Base-by-base conservation (phyloP, 805 yeast genomes). In the Metschnikowia amazonensis region DNA sequence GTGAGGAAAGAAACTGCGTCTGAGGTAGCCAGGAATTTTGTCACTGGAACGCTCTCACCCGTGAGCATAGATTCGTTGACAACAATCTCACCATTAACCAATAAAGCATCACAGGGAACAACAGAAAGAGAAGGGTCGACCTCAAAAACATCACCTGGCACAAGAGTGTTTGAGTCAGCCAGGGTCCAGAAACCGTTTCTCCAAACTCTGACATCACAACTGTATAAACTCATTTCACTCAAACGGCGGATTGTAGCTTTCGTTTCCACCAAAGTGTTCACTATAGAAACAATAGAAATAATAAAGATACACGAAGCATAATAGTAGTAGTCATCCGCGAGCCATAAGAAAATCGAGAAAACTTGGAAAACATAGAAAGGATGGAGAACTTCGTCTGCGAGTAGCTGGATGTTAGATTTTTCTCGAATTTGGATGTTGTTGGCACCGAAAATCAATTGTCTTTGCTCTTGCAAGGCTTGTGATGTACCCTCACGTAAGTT, bases 41-140 rank as follows among this genome's bases (percentile, higher is more conserved):
- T 80, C 2, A 94, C 96, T 0, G 99, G 99, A 1, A 94, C 97
- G 43, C 97, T 89, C 63, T 94, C 99, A 32, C 99, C 99, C 0
- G 99, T 94, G 17, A 94, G 74, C 96, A 94, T 94, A 5, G 97
- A 86, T 62, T 94, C 99, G 63, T 94, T 94, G n/a, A 94, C 86
- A 44, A 94, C 89, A 61, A 96, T 87, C 60, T 90, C 98, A 42
- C 99, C 99, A 28, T 89, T 80, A 16, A 92, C 67, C 41, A 94
- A 70, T 10, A 94, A 64, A 0, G 96, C 85, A 64, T 94, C 99
- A 60, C 97, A 89, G 0, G 99, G 99, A 39, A 92, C 74, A 1
- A 76, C 58, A 3, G 71, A 57, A 46, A 94, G 68, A 0, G 86
- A 77, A 0, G 97, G 95, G 58, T 90, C 97, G 29, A 94, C 80